Percentiles rank a stretch among this genome's conserved stretches.
Conservation (phyloP, 495 filamentous ascomycete species). For the Daldinia bambusicola region DNA sequence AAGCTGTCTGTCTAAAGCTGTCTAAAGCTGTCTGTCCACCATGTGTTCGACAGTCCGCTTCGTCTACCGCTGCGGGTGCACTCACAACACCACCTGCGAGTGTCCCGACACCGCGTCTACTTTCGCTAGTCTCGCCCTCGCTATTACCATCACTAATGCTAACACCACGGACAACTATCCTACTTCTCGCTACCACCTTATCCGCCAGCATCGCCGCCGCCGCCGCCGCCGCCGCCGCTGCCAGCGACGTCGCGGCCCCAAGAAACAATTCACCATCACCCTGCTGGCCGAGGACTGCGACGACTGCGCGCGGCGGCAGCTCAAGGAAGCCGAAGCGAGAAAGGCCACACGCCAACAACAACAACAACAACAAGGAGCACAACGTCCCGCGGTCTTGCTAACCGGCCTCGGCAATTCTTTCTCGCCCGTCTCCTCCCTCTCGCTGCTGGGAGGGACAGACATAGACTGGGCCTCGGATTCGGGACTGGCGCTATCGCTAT, state of each 20-base stretch:
- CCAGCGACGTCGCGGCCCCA: constrained; percentile 1
- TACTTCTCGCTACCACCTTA: no score
- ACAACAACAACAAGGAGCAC: neutral
- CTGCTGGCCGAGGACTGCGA: constrained; percentile 38
- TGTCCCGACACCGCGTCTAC: constrained; percentile 15
- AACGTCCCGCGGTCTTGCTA: neutral
- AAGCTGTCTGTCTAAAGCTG: no score
- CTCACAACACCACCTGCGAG: constrained; percentile 32
- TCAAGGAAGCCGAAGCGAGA: no score
- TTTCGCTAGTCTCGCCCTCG: neutral
- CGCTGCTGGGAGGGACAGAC: neutral
- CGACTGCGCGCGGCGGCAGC: constrained; percentile 39
- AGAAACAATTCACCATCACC: neutral
- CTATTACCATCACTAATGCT: no score
- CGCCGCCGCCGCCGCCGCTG: neutral
- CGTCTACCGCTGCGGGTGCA: constrained; percentile 42
- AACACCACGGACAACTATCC: neutral
- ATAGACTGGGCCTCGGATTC: no score
- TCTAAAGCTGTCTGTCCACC: no score
- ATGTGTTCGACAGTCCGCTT: constrained; percentile 43
- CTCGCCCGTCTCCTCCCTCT: no score
- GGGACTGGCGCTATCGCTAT: no score
- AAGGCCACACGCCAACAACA: no score
- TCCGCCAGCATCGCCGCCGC: no score
- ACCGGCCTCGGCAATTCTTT: neutral